These are phyloP conservation scores for Cordyceps fumosorosea DNA, from an alignment of 2,329 filamentous ascomycete species.

Conservation along the genomic window DNA sequence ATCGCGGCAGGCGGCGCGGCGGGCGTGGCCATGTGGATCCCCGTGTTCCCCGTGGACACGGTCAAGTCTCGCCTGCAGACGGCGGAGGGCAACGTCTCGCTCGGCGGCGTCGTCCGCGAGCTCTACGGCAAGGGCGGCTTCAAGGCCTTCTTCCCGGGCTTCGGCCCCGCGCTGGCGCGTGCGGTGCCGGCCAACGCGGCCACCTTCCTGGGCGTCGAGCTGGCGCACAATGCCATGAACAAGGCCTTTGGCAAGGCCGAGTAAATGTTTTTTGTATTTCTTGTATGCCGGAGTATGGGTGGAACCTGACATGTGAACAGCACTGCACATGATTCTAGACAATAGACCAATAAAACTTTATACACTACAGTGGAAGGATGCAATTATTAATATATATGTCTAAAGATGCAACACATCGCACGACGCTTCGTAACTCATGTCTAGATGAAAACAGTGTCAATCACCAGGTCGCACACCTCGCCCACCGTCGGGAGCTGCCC, in stretches of 20 bases:
- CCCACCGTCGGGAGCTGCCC: conserved; percentile 32
- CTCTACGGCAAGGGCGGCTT: conserved; percentile 79
- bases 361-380: too few relatives aligned
- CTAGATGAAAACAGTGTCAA: conserved; percentile 31
- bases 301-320: background rate
- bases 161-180: conserved; percentile 84
- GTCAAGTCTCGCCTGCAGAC: conserved; percentile 93
- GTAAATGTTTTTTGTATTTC: background rate
- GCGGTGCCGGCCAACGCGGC: conserved; percentile 95
- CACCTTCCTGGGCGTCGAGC: conserved; percentile 81
- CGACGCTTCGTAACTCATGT: background rate
- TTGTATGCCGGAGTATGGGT: background rate
- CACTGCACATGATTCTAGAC: background rate
- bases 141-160: conserved; percentile 94
- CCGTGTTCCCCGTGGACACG: conserved; percentile 95
- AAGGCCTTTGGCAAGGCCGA: conserved; percentile 53
- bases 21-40: conserved; percentile 98
- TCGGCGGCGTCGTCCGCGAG: conserved; percentile 71
- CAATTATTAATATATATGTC: too few relatives aligned
- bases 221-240: conserved; percentile 77
- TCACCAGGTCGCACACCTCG: conserved; percentile 39
- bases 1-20: conserved; percentile 83
- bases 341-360: background rate
- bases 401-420: too few relatives aligned
- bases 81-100: conserved; percentile 74